These are phyloP conservation scores for Boletus subparvulus DNA, from an alignment of 768 basidiomycete genomes.

Conservation along the genomic window DNA sequence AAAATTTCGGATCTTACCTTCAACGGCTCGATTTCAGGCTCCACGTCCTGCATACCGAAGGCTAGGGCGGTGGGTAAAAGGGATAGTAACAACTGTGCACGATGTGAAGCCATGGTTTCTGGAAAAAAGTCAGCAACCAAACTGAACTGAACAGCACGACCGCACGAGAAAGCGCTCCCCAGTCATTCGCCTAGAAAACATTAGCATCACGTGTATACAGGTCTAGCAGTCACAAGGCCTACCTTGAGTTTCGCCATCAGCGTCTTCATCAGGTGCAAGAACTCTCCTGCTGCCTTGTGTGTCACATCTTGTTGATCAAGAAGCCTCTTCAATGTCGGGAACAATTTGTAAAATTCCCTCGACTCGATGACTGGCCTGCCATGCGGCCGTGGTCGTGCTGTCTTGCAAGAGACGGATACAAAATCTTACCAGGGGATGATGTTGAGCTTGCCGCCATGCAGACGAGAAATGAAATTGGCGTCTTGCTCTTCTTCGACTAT, in stretches of 20 bases:
- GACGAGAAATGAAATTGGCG: constrained; percentile 58
- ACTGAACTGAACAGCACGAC: neutral
- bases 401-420: neutral
- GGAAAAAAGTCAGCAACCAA: neutral
- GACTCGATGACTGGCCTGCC: constrained; percentile 59
- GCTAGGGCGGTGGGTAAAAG: constrained; percentile 48
- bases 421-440: constrained; percentile 54
- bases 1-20: constrained; percentile 38
- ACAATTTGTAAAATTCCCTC: constrained; percentile 53
- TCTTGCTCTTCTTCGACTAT: constrained; percentile 61
- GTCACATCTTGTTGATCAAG: constrained; percentile 50
- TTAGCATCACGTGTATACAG: neutral
- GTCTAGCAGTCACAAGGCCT: neutral
- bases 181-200: constrained; percentile 51
- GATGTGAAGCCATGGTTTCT: constrained; percentile 50
- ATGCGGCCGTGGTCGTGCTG: neutral
- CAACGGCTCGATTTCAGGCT: constrained; percentile 45
- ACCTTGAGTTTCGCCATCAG: constrained; percentile 69
- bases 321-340: constrained; percentile 43
- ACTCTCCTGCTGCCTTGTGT: constrained; percentile 50
- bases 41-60: constrained; percentile 47
- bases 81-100: constrained; percentile 39
- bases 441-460: constrained; percentile 52
- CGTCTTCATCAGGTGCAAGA: constrained; percentile 56
- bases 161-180: constrained; percentile 61